Conservation (phyloP, 371 early-diverging fungal species). For the Sporodiniella umbellata region DNA sequence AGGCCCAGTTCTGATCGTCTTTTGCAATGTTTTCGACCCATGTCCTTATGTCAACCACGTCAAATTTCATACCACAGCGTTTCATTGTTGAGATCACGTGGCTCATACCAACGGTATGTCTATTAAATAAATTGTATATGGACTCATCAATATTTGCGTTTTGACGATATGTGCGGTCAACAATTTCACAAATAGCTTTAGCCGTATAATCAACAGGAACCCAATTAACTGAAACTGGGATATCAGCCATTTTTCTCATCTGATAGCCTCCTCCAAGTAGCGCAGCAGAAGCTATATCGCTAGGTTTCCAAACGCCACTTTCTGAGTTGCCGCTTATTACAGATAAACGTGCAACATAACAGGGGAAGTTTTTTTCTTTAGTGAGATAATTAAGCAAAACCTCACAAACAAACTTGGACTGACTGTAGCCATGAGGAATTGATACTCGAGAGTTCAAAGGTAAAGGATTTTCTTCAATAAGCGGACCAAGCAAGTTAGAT, state of each 20-base stretch:
- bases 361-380: slow-evolving; percentile 30
- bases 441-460: slow-evolving; percentile 25
- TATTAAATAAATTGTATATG: slow-evolving; percentile 36
- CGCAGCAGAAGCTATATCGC: slow-evolving; percentile 39
- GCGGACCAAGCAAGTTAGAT: slow-evolving; percentile 2
- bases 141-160: slow-evolving; percentile 3
- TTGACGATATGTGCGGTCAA: slow-evolving; percentile 16
- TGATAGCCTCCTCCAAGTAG: slow-evolving; percentile 34
- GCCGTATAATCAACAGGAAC: slow-evolving; percentile 34
- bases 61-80: slow-evolving; percentile 25
- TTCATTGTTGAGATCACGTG: slow-evolving; percentile 21
- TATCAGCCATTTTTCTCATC: slow-evolving; percentile 25
- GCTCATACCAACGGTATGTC: slow-evolving; percentile 15
- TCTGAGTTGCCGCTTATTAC: slow-evolving; percentile 40
- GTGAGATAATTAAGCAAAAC: slow-evolving; percentile 26
- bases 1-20: slow-evolving; percentile 33
- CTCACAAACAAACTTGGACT: slow-evolving; percentile 43
- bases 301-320: slow-evolving; percentile 41
- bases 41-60: slow-evolving; percentile 15
- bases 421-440: slow-evolving; percentile 44
- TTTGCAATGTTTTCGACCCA: slow-evolving; percentile 27
- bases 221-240: slow-evolving; percentile 29
- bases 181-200: slow-evolving; percentile 26
- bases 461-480: slow-evolving; percentile 22
- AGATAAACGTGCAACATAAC: slow-evolving; percentile 36